A percentile compares a stretch with the other conserved stretches of the same genome.
Evolutionary conservation across 345 rosid species (phyloP).

Genomic region (Gossypium sturtianum): DNA sequence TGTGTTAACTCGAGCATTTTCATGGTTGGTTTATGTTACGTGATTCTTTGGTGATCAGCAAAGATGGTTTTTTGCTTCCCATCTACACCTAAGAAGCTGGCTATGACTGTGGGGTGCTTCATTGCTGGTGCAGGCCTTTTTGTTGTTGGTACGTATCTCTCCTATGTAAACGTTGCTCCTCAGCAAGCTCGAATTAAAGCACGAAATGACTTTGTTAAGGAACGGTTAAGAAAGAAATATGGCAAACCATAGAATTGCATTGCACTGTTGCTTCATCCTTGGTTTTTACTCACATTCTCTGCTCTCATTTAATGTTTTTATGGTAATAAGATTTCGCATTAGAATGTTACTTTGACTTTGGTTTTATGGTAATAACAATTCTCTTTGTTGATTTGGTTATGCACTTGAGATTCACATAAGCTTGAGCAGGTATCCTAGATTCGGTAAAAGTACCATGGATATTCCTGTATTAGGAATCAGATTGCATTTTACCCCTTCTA

Average conservation of each 20-base stretch:
- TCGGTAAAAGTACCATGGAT: too few relatives aligned
- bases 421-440: not conserved
- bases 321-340: not conserved
- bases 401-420: not conserved
- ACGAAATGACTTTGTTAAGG: constrained; percentile 63
- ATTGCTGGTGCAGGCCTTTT: constrained; percentile 49
- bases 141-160: constrained; percentile 39
- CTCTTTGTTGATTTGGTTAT: not conserved
- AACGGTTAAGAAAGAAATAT: constrained; percentile 47
- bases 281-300: not conserved
- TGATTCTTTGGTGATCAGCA: not conserved
- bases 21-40: not conserved
- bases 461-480: too few relatives aligned
- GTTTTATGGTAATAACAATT: not conserved
- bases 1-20: not conserved
- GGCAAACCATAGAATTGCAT: constrained; percentile 28
- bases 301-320: not conserved
- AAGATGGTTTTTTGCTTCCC: constrained; percentile 54
- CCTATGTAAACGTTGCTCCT: constrained; percentile 51
- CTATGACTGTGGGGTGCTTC: constrained; percentile 55
- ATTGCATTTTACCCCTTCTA: too few relatives aligned
- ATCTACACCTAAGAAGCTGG: constrained; percentile 57
- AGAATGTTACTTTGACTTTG: not conserved
- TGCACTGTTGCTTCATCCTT: not conserved
- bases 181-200: constrained; percentile 82